A percentile compares a stretch with the other conserved stretches of the same genome.
These are phyloP conservation scores for Daldinia sp. DNA, from an alignment of 2,329 filamentous ascomycete species.

Conservation along the genomic window DNA sequence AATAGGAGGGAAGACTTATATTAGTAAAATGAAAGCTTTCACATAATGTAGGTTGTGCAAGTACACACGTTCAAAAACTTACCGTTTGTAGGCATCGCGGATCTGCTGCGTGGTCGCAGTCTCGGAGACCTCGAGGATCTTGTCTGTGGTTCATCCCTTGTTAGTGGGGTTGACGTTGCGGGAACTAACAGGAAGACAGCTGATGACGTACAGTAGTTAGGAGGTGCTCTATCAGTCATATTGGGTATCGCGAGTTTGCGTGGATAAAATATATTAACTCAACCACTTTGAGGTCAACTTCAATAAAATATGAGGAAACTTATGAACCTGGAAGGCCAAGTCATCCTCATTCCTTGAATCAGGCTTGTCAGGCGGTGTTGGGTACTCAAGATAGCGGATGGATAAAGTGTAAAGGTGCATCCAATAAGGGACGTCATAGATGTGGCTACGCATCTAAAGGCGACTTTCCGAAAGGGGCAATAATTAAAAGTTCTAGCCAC, in stretches of 20 bases:
- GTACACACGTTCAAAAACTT: conserved; percentile 31
- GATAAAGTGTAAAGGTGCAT: conserved; percentile 3
- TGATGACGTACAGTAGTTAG: conserved; percentile 68
- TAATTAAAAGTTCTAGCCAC: conserved; percentile 39
- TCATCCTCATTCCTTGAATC: conserved; percentile 27
- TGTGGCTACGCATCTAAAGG: conserved; percentile 29
- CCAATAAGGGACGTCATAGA: conserved; percentile 40
- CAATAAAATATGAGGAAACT: conserved; percentile 12
- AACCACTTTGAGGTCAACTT: conserved; percentile 4
- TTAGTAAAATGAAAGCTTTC: conserved; percentile 34
- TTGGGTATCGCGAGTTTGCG: conserved; percentile 37
- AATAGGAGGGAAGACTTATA: conserved; percentile 29
- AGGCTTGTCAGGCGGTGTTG: conserved; percentile 22
- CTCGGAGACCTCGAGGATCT: conserved; percentile 77
- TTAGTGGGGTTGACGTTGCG: conserved; percentile 39
- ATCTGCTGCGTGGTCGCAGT: conserved; percentile 85
- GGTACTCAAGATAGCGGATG: conserved; percentile 21
- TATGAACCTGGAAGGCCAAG: conserved; percentile 13
- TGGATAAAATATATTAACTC: conserved; percentile 13
- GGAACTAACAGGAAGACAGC: conserved; percentile 10
- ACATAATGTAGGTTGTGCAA: not conserved
- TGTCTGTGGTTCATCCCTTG: conserved; percentile 65
- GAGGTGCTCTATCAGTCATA: conserved; percentile 57
- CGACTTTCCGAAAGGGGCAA: conserved; percentile 18
- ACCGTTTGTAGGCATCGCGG: conserved; percentile 95